Evolutionary conservation across 2,329 filamentous ascomycete species (phyloP), one percentile per base, ranked within the genome.

Genomic region (Delphinella strobiligena): DNA sequence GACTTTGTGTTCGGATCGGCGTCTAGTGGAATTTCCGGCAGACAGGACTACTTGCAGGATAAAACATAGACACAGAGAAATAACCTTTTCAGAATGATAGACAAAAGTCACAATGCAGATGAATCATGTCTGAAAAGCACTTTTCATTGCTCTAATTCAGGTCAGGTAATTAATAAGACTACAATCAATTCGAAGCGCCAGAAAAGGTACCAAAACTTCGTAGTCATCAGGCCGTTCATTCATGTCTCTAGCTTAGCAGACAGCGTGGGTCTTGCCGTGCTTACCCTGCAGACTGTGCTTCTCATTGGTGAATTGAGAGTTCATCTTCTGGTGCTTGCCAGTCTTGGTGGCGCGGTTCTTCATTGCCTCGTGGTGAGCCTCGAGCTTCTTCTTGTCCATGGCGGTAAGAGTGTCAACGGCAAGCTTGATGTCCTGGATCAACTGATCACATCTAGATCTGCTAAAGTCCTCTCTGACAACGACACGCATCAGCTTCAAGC

Each of bases 401-500:
- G 76, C 65, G 46, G 81, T 74, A 18, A 96, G 68, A 31, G 82
- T 68, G 35, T 76, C 67, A 46, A 87, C 58, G 47, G 83, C 84
- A 37, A 87, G 68, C 65, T 82, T 85, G 62, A 95, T 78, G 56
- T 95, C 88, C 18, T 59, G 52, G 45, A 95, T 62, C 34, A 96
- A 68, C 8, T 75, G 68, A 55, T 96, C 87, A 54, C 86, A 93
- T 30, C 88, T 74, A 49, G 71, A 78, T 59, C 82, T 79, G 34
- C 78, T 83, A 51, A 96, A 95, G 63, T 95, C 89, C 62, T 95
- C 89, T 37, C 89, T 77, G 4, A 95, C 84, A 1, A 96, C 89
- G 4, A 95, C 77, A 29, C 89, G 80, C 68, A 95, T 77, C 74
- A 96, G 80, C 72, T 94, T 93, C 54, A 95, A 71, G 47, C 78